Conservation (phyloP, 257 asterid species). For the Primulina huaijiensis region DNA sequence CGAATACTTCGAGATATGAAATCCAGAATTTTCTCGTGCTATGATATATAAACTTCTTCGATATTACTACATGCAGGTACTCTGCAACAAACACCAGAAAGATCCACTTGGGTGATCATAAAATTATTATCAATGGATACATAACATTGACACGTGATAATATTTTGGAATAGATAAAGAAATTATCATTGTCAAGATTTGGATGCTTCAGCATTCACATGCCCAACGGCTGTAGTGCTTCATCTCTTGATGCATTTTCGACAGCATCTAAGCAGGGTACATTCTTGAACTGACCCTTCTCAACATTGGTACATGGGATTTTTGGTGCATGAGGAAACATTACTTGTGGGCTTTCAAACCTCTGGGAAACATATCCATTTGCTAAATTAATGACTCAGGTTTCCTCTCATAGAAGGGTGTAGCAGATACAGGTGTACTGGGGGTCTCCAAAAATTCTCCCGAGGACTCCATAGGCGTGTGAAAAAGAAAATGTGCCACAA, state of each 20-base stretch:
- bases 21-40: not conserved
- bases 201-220: not conserved
- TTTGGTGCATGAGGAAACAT: constrained; percentile 41
- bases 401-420: constrained; percentile 41
- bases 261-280: constrained; percentile 29
- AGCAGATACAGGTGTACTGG: constrained; percentile 49
- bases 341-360: constrained; percentile 33
- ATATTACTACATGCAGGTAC: not conserved
- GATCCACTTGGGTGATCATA: constrained; percentile 41
- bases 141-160: constrained; percentile 13
- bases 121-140: constrained; percentile 37
- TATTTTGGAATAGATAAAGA: constrained; percentile 27
- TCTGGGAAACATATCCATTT: constrained; percentile 28
- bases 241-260: constrained; percentile 37
- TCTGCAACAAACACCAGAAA: constrained; percentile 21
- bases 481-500: constrained; percentile 85
- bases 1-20: not conserved
- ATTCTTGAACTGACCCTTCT: constrained; percentile 30
- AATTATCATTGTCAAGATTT: constrained; percentile 37
- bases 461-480: constrained; percentile 53
- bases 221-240: constrained; percentile 30
- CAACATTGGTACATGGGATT: constrained; percentile 33
- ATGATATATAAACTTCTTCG: not conserved
- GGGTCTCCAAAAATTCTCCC: constrained; percentile 47
- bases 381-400: constrained; percentile 30